These are phyloP conservation scores for Coemansia sp. DNA, from an alignment of 192 early-diverging fungal species.

Conservation along the genomic window DNA sequence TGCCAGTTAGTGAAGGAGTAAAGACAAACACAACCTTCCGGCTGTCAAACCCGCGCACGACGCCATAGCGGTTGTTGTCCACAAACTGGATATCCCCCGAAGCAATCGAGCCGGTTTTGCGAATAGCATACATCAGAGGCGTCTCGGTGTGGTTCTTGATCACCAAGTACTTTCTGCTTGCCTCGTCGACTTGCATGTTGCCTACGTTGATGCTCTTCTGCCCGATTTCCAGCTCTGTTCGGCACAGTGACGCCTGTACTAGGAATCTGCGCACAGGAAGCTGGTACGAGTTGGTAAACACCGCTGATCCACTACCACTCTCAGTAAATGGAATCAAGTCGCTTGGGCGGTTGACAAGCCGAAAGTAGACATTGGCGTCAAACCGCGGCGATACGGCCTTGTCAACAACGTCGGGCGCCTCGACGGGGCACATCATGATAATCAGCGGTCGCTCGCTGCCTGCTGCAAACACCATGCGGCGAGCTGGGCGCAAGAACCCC, in stretches of 20 bases:
- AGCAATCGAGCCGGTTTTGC: slow-evolving; percentile 92
- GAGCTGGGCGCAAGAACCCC: slow-evolving; percentile 61
- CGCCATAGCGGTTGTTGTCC: slow-evolving; percentile 73
- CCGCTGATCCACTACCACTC: slow-evolving; percentile 30
- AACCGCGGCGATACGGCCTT: slow-evolving; percentile 13
- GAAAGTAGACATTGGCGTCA: slow-evolving; percentile 73
- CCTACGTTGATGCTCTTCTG: slow-evolving; percentile 99
- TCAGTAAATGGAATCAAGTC: slow-evolving; percentile 76
- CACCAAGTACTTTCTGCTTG: slow-evolving; percentile 77
- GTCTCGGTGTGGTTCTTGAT: slow-evolving; percentile 89
- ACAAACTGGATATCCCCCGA: slow-evolving; percentile 81
- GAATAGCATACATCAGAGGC: slow-evolving; percentile 84
- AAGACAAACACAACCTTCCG: slow-evolving; percentile 92
- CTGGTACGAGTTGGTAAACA: slow-evolving; percentile 28
- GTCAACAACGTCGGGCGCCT: not conserved
- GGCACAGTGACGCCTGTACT: slow-evolving; percentile 77
- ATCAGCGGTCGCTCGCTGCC: slow-evolving; percentile 65
- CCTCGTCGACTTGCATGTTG: slow-evolving; percentile 77
- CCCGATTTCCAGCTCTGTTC: slow-evolving; percentile 86
- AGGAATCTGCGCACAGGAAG: slow-evolving; percentile 86
- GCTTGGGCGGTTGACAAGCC: slow-evolving; percentile 81
- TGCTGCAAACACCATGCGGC: slow-evolving; percentile 54
- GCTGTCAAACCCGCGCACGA: slow-evolving; percentile 87
- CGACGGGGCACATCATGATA: slow-evolving; percentile 67
- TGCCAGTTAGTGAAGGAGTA: slow-evolving; percentile 83